Base-by-base conservation (phyloP, 805 yeast species). In the Candida chilensis region DNA sequence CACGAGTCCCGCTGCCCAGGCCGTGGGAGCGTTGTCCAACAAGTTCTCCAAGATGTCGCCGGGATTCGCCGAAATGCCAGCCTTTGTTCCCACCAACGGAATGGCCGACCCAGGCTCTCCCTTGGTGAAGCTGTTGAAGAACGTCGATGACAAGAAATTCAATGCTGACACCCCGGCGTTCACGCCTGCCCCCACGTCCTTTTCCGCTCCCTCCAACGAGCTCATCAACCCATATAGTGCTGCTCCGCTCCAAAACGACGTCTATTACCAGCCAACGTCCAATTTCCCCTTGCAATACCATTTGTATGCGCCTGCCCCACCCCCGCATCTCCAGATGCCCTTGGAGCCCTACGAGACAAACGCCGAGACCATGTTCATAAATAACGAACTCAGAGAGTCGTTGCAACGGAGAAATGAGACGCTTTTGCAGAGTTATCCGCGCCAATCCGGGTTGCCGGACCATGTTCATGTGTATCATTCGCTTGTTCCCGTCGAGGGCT, bases 271-370 rank as follows among this genome's bases (percentile, higher is more conserved):
- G 26, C 54, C 52, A 17, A 49, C 60, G 1, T 40, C 58, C 20
- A 30, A 50, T 22, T 74, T 57, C 39, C 81, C 82, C 0, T 57
- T 84, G 27, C 86, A 86, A 45, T 83, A 84, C 49, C 95, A 88
- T 54, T 56, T 86, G 24, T 88, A 90, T 54, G 92, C 96, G 0
- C 96, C 96, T 2, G 69, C 74, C 18, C 90, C 96, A 7, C 85
- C 88, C 3, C 88, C 87, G 6, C 77, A 79, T 45, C 51, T 78
- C 28, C 64, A 67, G 24, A 52, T 71, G 7, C 75, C 78, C 10
- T 57, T 82, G 37, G 67, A 69, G 29, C 74, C 84, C 1, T 76
- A 87, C 48, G 88, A 87, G 54, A 69, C 86, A 26, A 74, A 74
- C 19, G 71, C 78, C 3, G 71, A 72, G 32, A 70, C 68, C 34